Percentiles rank a stretch among this genome's conserved stretches.
These are phyloP conservation scores for Grifola frondosa DNA, from an alignment of 1,284 basidiomycete genomes.

Conservation along the genomic window DNA sequence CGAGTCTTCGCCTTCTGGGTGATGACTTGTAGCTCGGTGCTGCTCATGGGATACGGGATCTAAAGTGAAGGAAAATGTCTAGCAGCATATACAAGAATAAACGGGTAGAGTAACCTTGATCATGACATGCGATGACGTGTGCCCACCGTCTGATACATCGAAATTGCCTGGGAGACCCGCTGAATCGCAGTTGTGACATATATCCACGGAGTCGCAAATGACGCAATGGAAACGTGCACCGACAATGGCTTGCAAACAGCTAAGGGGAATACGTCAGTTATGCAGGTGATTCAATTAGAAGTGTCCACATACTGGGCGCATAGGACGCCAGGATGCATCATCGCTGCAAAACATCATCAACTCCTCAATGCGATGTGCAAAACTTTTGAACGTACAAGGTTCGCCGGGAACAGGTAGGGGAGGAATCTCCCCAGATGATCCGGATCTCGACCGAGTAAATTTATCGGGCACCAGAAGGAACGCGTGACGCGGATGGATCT, in stretches of 20 bases:
- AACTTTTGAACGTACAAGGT: constrained; percentile 63
- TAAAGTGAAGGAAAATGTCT: constrained; percentile 29
- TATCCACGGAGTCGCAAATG: constrained; percentile 78
- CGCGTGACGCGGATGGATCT: constrained; percentile 84
- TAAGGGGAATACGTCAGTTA: constrained; percentile 30
- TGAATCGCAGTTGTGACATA: constrained; percentile 88
- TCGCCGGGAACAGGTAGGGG: constrained; percentile 42
- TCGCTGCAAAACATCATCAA: constrained; percentile 4
- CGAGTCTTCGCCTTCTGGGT: constrained; percentile 69
- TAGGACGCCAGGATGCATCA: constrained; percentile 28
- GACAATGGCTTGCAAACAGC: constrained; percentile 85
- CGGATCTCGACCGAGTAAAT: constrained; percentile 40
- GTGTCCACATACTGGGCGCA: constrained; percentile 70
- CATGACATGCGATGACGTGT: constrained; percentile 83
- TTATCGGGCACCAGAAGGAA: constrained; percentile 80
- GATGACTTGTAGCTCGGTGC: constrained; percentile 60
- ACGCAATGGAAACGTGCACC: constrained; percentile 90
- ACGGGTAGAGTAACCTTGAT: constrained; percentile 66
- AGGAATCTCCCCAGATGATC: constrained; percentile 35
- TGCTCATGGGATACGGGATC: constrained; percentile 83
- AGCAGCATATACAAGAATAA: constrained; percentile 1
- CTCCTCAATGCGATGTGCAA: no score
- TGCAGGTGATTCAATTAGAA: background rate
- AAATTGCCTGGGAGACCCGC: constrained; percentile 80
- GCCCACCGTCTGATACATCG: constrained; percentile 72